Evolutionary conservation across 2,329 filamentous ascomycete species (phyloP).

Genomic region (Zymoseptoria ardabiliae): DNA sequence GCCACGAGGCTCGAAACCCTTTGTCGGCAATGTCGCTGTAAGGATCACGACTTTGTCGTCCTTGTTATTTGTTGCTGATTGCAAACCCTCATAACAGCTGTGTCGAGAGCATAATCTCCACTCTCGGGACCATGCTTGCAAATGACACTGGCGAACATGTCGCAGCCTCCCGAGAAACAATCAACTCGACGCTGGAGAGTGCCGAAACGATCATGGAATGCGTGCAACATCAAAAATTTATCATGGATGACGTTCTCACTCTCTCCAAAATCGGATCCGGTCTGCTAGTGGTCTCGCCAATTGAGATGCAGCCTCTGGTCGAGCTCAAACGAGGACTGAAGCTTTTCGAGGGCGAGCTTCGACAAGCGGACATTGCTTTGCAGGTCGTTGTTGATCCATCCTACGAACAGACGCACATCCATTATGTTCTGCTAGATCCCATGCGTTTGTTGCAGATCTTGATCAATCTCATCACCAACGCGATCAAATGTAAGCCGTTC

Average conservation of each 20-base stretch:
- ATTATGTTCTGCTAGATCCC: slow-evolving; percentile 16
- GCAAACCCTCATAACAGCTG: slow-evolving; percentile 4
- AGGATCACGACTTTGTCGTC: background rate
- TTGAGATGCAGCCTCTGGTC: slow-evolving; percentile 28
- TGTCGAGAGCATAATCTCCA: slow-evolving; percentile 34
- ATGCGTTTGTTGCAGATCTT: slow-evolving; percentile 19
- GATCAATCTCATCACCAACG: slow-evolving; percentile 23
- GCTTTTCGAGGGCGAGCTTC: slow-evolving; percentile 35
- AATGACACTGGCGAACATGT: background rate
- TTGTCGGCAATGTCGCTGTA: slow-evolving; percentile 37
- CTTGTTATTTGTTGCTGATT: too few relatives aligned
- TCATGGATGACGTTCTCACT: slow-evolving; percentile 42
- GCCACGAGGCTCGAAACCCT: slow-evolving; percentile 39
- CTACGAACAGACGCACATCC: slow-evolving; percentile 7
- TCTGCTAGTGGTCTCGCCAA: slow-evolving; percentile 30
- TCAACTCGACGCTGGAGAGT: slow-evolving; percentile 14
- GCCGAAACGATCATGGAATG: slow-evolving; percentile 25
- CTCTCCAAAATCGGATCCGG: slow-evolving; percentile 32
- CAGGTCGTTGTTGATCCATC: slow-evolving; percentile 32
- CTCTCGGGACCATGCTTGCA: too few relatives aligned
- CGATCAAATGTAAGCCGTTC: slow-evolving; percentile 21
- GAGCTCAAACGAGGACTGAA: slow-evolving; percentile 28
- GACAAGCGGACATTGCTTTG: slow-evolving; percentile 27
- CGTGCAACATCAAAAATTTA: slow-evolving; percentile 29
- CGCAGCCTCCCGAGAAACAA: background rate